Evolutionary conservation across 345 rosid species (phyloP), one percentile per base, ranked within the genome.

Genomic region (Chamaenerion angustifolium): DNA sequence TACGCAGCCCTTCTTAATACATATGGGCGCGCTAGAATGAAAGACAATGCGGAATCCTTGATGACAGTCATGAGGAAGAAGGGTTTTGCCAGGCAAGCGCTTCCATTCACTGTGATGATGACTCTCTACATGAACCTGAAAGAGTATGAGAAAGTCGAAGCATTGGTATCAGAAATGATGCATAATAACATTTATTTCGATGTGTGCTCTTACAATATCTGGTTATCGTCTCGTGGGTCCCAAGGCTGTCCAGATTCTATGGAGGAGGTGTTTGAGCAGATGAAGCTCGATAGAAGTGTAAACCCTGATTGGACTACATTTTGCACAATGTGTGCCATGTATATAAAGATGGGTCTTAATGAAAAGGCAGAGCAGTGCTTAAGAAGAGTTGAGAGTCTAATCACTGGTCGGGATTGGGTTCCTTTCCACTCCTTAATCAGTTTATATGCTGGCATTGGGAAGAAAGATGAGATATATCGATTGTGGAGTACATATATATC

Each of bases 81-180:
- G 64, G 86, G 76, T 46, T 82, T 73, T 62, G 70, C 76, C 53
- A 51, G 55, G 11, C 78, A 76, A 56, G 62, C 96, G 11, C 94
- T 90, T 68, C 78, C 98, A 16, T 90, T 64, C 72, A 86, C 83
- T 73, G 96, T 83, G 58, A 90, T 86, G 89, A 90, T 90, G 98
- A 90, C 96, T 56, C 80, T 90, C 43, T 86, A 86, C 72, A 90
- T 83, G 95, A 83, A 80, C 59, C 67, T 86, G 41, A 69, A 70
- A 60, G 87, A 83, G 59, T 86, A 71, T 59, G 82, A 72, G 52
- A 78, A 78, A 69, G 93, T 90, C 3, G 89, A 84, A 37, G 45
- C 56, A 6, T 46, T 82, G 75, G 74, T 86, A 51, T 72, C 70
- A 1, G 98, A 92, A 67, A 86, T 92, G 96, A 69, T 63, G 75